phyloP scores from a whole-genome alignment of 75 land plant genomes.

The Azolla pinnata region DNA sequence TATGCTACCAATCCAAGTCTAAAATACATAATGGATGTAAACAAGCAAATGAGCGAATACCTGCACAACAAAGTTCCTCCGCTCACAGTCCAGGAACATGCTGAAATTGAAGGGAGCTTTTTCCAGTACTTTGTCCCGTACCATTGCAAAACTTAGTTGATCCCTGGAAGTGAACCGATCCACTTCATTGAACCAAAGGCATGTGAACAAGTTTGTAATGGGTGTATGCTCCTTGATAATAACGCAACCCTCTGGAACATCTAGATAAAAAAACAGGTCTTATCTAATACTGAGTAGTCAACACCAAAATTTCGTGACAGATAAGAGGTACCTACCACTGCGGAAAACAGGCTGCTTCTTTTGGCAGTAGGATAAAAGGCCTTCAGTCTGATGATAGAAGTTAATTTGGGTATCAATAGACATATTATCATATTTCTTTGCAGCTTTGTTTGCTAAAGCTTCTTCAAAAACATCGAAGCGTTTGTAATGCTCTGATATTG shows the following conservation, averaged over 20 bases:
- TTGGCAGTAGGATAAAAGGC: conserved; percentile 50
- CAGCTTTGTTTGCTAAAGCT: conserved; percentile 92
- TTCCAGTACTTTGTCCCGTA: conserved; percentile 68
- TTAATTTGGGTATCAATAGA: conserved; percentile 76
- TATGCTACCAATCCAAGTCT: too few relatives aligned
- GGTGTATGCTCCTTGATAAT: conserved; percentile 87
- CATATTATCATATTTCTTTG: conserved; percentile 70
- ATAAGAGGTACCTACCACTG: conserved; percentile 42
- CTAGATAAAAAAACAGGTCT: conserved; percentile 22
- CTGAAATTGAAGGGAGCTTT: conserved; percentile 49
- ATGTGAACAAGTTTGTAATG: conserved; percentile 78
- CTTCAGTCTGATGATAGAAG: conserved; percentile 70
- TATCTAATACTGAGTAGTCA: too few relatives aligned
- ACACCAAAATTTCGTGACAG: too few relatives aligned
- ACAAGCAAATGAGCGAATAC: too few relatives aligned
- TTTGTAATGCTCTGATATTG: conserved; percentile 76
- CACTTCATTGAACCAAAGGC: conserved; percentile 97
- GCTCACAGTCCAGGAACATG: conserved; percentile 94
- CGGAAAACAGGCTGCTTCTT: conserved; percentile 68
- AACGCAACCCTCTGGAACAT: conserved; percentile 94
- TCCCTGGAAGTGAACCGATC: conserved; percentile 90
- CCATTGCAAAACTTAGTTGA: conserved; percentile 85
- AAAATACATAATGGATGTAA: too few relatives aligned
- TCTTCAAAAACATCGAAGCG: conserved; percentile 81
- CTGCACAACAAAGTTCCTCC: conserved; percentile 95